Evolutionary conservation across 2,329 filamentous ascomycete species (phyloP), one percentile per base, ranked within the genome.

Genomic region (Boeremia lycopersici): DNA sequence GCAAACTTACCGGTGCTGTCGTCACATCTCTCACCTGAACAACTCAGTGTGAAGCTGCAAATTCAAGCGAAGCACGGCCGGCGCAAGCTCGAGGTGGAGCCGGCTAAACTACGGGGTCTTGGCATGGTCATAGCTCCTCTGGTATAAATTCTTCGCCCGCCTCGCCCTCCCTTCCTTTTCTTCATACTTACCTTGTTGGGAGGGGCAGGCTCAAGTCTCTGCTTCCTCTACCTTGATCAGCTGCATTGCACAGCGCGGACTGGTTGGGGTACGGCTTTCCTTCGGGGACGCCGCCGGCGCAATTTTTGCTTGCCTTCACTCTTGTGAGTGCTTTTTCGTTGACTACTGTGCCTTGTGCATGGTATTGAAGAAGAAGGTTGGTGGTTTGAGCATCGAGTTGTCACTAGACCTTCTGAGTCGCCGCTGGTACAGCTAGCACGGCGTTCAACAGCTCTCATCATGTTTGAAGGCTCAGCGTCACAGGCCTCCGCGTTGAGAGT

Each of bases 161-260:
- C 34, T 25, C 51, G 28, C 23, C 35, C 25, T 12, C 23, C 36
- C 29, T 28, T 29, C 10, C 9, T n/a, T n/a, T n/a, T 31, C 29
- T 29, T 34, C 39, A 48, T 34, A 28, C n/a, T 41, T 42, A 33
- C 69, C 70, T 73, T 73, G 61, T 70, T 65, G 63, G 59, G 65
- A 65, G 56, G 53, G 31, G 59, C 51, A 58, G 59, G 71, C 58
- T 72, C 71, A 73, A 57, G 63, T 59, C 61, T 63, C 56, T 56
- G 60, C 62, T 64, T 52, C 51, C 53, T 65, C 67, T 64, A 61
- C 51, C 50, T 59, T 63, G 60, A 62, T 67, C 61, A 60, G 63
- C 68, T 74, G 63, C 70, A 74, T 73, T 72, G 71, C 69, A 73
- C 71, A 72, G 62, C 68, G 69, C 59, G 69, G 70, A 61, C 65